phyloP scores from a whole-genome alignment of 345 rosid genomes.

The Salix udensis region DNA sequence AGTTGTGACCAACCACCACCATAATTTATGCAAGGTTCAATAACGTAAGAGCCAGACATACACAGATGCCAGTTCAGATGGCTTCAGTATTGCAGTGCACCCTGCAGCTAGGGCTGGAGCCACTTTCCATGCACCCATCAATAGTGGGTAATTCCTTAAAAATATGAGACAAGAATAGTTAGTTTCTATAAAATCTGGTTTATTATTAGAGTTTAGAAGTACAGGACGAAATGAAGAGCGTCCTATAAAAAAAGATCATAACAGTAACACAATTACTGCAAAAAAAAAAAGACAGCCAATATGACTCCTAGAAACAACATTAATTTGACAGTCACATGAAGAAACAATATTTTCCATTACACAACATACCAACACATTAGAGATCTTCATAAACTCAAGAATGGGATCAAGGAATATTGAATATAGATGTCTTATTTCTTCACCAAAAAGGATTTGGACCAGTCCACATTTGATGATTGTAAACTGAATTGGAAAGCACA shows the following conservation, averaged over 20 bases:
- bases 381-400: not conserved
- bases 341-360: not conserved
- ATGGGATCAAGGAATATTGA: not conserved
- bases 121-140: conserved; percentile 96
- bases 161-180: conserved; percentile 11
- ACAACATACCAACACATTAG: not conserved
- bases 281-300: not conserved
- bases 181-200: conserved; percentile 6
- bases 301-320: not conserved
- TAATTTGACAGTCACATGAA: not conserved
- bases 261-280: not conserved
- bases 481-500: not conserved
- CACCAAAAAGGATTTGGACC: not conserved
- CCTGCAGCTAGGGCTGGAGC: conserved; percentile 99
- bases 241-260: not conserved
- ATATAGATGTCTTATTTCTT: not conserved
- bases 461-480: not conserved
- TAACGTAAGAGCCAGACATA: conserved; percentile 33
- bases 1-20: conserved; percentile 2
- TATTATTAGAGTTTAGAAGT: not conserved
- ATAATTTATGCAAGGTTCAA: conserved; percentile 9
- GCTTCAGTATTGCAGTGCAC: conserved; percentile 83
- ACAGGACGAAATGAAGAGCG: not conserved
- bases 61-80: conserved; percentile 85
- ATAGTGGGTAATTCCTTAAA: conserved; percentile 89